These are phyloP conservation scores for Theobroma cacao DNA, from an alignment of 345 rosid species.

Conservation along the genomic window DNA sequence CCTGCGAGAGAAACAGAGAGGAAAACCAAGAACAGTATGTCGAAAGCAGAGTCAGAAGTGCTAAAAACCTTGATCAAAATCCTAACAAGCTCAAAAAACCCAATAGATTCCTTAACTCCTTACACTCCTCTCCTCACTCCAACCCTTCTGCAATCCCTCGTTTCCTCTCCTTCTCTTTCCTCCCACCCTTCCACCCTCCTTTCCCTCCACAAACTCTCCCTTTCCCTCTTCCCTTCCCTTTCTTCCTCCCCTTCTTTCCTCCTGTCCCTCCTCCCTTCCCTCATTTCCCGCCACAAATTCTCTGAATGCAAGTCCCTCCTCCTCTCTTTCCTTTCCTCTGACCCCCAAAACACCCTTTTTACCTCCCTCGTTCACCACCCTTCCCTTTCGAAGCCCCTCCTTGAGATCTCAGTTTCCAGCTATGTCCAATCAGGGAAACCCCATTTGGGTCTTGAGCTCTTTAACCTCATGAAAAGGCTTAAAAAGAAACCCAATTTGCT, in stretches of 20 bases:
- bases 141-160: conserved; percentile 46
- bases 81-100: conserved; percentile 33
- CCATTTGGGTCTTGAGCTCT: conserved; percentile 64
- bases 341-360: conserved; percentile 38
- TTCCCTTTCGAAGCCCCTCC: conserved; percentile 44
- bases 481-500: conserved; percentile 54
- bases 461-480: conserved; percentile 58
- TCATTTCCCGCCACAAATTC: conserved; percentile 53
- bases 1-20: background rate
- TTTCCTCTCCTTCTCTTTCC: conserved; percentile 49
- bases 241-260: conserved; percentile 41
- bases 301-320: conserved; percentile 67
- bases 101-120: conserved; percentile 45
- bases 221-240: conserved; percentile 39
- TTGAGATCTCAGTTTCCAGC: conserved; percentile 55
- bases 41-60: conserved; percentile 29
- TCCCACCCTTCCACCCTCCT: conserved; percentile 48
- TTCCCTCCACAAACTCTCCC: conserved; percentile 55
- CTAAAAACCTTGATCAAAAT: conserved; percentile 40
- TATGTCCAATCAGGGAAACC: conserved; percentile 58
- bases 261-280: conserved; percentile 58
- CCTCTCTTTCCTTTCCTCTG: conserved; percentile 54
- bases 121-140: conserved; percentile 49
- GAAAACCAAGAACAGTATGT: too few relatives aligned
- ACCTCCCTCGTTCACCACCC: conserved; percentile 44